These are phyloP conservation scores for Leccinum incarnatum DNA, from an alignment of 768 basidiomycete genomes.

Conservation along the genomic window DNA sequence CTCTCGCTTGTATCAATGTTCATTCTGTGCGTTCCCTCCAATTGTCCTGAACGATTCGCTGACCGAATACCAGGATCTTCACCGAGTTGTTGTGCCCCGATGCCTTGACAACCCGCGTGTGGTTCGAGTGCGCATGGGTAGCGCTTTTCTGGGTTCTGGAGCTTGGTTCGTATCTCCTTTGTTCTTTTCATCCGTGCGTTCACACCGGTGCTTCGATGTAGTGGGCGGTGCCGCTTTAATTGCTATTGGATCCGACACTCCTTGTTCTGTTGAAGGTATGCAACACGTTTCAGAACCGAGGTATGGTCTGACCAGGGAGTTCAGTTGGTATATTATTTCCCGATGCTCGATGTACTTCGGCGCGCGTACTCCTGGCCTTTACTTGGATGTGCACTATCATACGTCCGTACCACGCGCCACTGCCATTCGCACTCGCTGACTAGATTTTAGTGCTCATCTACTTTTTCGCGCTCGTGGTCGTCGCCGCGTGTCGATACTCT, in stretches of 20 bases:
- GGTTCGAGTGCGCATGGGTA: slow-evolving; percentile 70
- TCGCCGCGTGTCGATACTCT: slow-evolving; percentile 40
- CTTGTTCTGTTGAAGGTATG: slow-evolving; percentile 37
- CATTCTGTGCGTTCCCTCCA: slow-evolving; percentile 46
- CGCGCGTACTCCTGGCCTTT: slow-evolving; percentile 55
- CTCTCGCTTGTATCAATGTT: slow-evolving; percentile 58
- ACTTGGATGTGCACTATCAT: slow-evolving; percentile 49
- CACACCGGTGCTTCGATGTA: slow-evolving; percentile 22
- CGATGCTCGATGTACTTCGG: slow-evolving; percentile 45
- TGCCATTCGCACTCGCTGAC: not conserved
- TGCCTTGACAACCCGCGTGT: slow-evolving; percentile 56
- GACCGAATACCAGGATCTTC: slow-evolving; percentile 43
- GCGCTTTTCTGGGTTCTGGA: slow-evolving; percentile 55
- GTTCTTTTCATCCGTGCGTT: slow-evolving; percentile 3
- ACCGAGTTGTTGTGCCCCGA: slow-evolving; percentile 53
- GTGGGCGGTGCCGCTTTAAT: slow-evolving; percentile 53
- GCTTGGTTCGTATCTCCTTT: slow-evolving; percentile 45
- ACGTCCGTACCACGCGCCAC: slow-evolving; percentile 32
- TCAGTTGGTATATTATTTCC: not conserved
- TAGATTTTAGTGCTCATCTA: slow-evolving; percentile 53
- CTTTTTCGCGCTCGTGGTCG: slow-evolving; percentile 46
- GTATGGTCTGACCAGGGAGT: not conserved
- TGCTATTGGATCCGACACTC: slow-evolving; percentile 33
- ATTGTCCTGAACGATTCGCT: not conserved
- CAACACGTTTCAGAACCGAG: not conserved